phyloP scores from a whole-genome alignment of 2,329 filamentous ascomycete species.

The Scleromitrula shiraiana region DNA sequence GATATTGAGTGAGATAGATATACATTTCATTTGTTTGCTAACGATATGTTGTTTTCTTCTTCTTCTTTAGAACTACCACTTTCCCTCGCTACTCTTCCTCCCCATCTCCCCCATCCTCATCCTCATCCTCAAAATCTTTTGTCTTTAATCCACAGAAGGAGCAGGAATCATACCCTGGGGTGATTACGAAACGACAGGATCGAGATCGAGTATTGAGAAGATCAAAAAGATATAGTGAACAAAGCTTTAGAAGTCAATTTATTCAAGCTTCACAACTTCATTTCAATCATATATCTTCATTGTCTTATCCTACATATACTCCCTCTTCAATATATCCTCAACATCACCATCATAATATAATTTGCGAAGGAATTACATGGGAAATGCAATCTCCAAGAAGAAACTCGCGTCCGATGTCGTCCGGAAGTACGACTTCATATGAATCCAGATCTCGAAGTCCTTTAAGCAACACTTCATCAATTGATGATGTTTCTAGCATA shows the following conservation, averaged over 20 bases:
- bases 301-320: constrained; percentile 19
- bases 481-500: constrained; percentile 18
- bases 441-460: constrained; percentile 25
- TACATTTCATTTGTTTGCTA: constrained; percentile 1
- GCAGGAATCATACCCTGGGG: not conserved
- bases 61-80: constrained; percentile 1
- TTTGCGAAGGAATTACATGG: constrained; percentile 8
- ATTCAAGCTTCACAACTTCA: not conserved
- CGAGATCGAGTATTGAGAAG: not conserved
- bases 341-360: not conserved
- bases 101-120: not conserved
- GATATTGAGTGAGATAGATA: not conserved
- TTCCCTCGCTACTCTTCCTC: not conserved
- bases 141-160: not conserved
- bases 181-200: constrained; percentile 6
- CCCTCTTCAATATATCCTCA: constrained; percentile 9
- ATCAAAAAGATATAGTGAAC: constrained; percentile 4
- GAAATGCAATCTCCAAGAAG: constrained; percentile 19
- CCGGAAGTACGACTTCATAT: constrained; percentile 17
- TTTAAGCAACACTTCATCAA: constrained; percentile 22
- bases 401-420: constrained; percentile 14
- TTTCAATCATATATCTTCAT: constrained; percentile 12
- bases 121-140: not conserved
- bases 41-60: not conserved
- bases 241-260: constrained; percentile 3